These are phyloP conservation scores for Wallacemonas sp. DNA, from an alignment of 208 protist species.

Conservation along the genomic window DNA sequence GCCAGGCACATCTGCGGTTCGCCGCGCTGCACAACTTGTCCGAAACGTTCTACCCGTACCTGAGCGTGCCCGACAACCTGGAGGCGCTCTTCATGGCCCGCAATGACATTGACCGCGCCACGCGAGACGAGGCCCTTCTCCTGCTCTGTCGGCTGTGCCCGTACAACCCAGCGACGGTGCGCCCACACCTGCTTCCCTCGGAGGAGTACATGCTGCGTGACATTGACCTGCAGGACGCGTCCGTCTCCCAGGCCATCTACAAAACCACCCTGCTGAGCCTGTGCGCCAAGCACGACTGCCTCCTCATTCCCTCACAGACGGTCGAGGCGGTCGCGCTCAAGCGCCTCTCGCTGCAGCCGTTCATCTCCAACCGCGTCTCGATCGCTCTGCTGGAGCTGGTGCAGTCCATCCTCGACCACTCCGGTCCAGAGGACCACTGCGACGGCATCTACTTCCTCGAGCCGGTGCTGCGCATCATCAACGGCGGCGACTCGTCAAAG, in stretches of 20 bases:
- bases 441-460: slow-evolving; percentile 50
- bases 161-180: slow-evolving; percentile 66
- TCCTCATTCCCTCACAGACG: slow-evolving; percentile 60
- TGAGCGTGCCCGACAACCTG: slow-evolving; percentile 76
- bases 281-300: slow-evolving; percentile 67
- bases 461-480: slow-evolving; percentile 70
- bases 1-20: slow-evolving; percentile 65
- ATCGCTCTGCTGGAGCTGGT: slow-evolving; percentile 72
- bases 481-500: slow-evolving; percentile 67
- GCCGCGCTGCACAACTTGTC: slow-evolving; percentile 59
- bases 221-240: slow-evolving; percentile 72
- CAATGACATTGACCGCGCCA: slow-evolving; percentile 67
- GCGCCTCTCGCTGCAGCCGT: slow-evolving; percentile 62
- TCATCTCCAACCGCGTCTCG: slow-evolving; percentile 74
- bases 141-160: slow-evolving; percentile 80
- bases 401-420: slow-evolving; percentile 72
- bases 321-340: slow-evolving; percentile 70
- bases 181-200: slow-evolving; percentile 62
- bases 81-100: slow-evolving; percentile 84
- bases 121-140: slow-evolving; percentile 58
- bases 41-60: slow-evolving; percentile 68
- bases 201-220: slow-evolving; percentile 89
- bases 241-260: slow-evolving; percentile 72
- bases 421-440: slow-evolving; percentile 55
- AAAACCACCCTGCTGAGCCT: slow-evolving; percentile 60